Evolutionary conservation across 2,329 filamentous ascomycete species (phyloP).

Genomic region (Alternaria solani): DNA sequence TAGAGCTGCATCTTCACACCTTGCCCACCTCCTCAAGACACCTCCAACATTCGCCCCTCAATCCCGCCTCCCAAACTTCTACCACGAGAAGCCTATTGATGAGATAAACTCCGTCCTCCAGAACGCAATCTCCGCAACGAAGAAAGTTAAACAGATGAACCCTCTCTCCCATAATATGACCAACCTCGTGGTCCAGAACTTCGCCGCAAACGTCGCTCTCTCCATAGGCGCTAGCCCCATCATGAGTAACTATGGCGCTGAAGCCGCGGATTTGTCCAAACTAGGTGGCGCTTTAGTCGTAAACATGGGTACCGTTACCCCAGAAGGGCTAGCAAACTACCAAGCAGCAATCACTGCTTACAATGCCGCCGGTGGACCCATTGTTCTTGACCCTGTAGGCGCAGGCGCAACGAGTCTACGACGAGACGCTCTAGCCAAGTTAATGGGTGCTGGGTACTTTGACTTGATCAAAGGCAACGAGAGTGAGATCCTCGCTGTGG

Average conservation of each 20-base stretch:
- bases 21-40: slow-evolving; percentile 64
- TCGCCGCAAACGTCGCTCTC: slow-evolving; percentile 89
- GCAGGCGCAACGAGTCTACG: slow-evolving; percentile 83
- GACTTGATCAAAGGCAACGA: slow-evolving; percentile 95
- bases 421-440: slow-evolving; percentile 71
- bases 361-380: slow-evolving; percentile 76
- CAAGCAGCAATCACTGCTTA: slow-evolving; percentile 79
- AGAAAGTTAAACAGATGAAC: slow-evolving; percentile 66
- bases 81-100: slow-evolving; percentile 27
- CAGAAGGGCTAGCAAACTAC: slow-evolving; percentile 76
- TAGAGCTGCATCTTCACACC: slow-evolving; percentile 65
- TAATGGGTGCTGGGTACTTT: slow-evolving; percentile 79
- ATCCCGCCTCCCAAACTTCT: slow-evolving; percentile 27
- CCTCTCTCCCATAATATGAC: slow-evolving; percentile 97
- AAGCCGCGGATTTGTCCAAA: slow-evolving; percentile 80
- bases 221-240: slow-evolving; percentile 88
- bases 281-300: slow-evolving; percentile 82
- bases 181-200: slow-evolving; percentile 93
- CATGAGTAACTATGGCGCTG: slow-evolving; percentile 87
- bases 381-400: slow-evolving; percentile 89
- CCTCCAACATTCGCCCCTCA: slow-evolving; percentile 35
- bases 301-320: slow-evolving; percentile 93
- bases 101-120: slow-evolving; percentile 24
- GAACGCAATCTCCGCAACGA: slow-evolving; percentile 58
- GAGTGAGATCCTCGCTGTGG: slow-evolving; percentile 80